phyloP scores from a whole-genome alignment of 169 alveolate species.

The Hepatocystis sp. region DNA sequence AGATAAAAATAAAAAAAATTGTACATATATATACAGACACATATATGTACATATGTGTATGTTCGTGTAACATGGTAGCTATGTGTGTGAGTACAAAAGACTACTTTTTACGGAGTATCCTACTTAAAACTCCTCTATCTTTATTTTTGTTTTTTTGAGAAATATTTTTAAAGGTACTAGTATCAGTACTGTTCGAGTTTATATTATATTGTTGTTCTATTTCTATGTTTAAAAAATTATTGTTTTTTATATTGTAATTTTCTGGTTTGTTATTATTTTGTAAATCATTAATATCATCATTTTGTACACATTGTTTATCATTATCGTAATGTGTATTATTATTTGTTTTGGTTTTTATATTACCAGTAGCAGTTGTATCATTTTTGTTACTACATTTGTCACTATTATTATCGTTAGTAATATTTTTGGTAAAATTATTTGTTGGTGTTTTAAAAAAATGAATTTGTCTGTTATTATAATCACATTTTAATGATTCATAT shows the following conservation, averaged over 20 bases:
- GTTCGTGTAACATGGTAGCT: too few species aligned
- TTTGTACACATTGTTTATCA: background rate
- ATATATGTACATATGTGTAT: too few species aligned
- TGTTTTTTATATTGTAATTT: too few species aligned
- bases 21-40: too few species aligned
- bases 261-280: too few species aligned
- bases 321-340: slow-evolving; percentile 6
- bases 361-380: background rate
- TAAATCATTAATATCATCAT: slow-evolving; percentile 15
- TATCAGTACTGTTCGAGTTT: too few species aligned
- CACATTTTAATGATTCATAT: slow-evolving; percentile 1
- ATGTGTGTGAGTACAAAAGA: too few species aligned
- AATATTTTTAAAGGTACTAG: slow-evolving; percentile 6
- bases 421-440: background rate
- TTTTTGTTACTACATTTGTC: background rate
- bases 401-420: background rate
- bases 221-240: slow-evolving; percentile 9
- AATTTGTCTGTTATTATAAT: slow-evolving; percentile 8
- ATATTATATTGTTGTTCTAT: too few species aligned
- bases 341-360: background rate
- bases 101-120: slow-evolving; percentile 54
- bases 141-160: slow-evolving; percentile 13
- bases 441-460: slow-evolving; percentile 22
- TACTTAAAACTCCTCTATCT: slow-evolving; percentile 66
- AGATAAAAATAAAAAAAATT: too few species aligned